These are phyloP conservation scores for Backusella tarrabulga DNA, from an alignment of 192 early-diverging fungal genomes.

Conservation along the genomic window DNA sequence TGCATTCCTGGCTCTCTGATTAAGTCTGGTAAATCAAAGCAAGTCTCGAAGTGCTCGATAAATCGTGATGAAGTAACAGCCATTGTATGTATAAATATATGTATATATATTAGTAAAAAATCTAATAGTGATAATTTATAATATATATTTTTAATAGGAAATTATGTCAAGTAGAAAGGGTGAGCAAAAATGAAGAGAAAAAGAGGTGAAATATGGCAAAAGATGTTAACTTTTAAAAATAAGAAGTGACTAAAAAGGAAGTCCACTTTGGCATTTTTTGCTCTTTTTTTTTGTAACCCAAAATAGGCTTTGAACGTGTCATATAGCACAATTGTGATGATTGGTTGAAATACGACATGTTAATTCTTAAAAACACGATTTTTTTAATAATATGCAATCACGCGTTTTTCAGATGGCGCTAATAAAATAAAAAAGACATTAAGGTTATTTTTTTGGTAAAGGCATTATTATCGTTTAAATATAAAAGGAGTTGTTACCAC, in stretches of 20 bases:
- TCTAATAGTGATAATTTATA: neutral
- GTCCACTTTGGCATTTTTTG: neutral
- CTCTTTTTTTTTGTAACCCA: neutral
- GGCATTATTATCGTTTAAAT: neutral
- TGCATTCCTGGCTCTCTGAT: neutral
- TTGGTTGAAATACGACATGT: neutral
- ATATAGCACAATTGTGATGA: neutral
- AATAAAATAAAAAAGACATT: neutral
- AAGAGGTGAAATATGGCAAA: neutral
- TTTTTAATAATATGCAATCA: neutral
- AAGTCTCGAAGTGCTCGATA: neutral
- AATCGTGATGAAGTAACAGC: constrained; percentile 2
- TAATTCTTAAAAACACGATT: too few species aligned
- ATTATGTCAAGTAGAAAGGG: neutral
- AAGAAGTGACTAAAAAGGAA: neutral
- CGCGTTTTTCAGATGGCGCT: neutral
- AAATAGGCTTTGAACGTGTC: neutral
- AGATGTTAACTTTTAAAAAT: neutral
- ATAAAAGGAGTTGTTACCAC: neutral
- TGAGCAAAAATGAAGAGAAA: neutral
- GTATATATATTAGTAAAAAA: too few species aligned
- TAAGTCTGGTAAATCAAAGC: neutral
- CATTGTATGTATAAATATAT: neutral
- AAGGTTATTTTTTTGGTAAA: neutral
- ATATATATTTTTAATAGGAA: neutral